Evolutionary conservation across 495 filamentous ascomycete genomes (phyloP).

Genomic region (Penicillium steckii): DNA sequence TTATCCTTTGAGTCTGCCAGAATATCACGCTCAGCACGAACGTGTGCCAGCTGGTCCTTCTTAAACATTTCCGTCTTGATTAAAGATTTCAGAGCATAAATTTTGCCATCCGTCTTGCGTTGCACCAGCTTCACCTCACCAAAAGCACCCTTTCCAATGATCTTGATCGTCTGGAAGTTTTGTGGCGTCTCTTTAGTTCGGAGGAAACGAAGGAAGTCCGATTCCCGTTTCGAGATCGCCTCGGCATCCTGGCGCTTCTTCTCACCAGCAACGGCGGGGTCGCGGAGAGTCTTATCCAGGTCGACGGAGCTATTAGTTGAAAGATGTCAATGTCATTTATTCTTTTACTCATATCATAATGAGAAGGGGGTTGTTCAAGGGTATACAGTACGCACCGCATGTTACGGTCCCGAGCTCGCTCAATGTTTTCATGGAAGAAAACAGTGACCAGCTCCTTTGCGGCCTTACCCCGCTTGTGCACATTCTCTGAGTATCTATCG

Average conservation of each 20-base stretch:
- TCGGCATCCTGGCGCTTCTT: constrained; percentile 77
- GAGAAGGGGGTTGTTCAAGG: neutral
- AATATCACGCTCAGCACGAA: constrained; percentile 96
- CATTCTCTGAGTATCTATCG: constrained; percentile 75
- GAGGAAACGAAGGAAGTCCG: constrained; percentile 88
- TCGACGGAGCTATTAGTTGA: constrained; percentile 72
- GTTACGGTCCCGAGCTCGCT: constrained; percentile 87
- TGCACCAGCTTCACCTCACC: constrained; percentile 97
- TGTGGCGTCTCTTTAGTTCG: constrained; percentile 86
- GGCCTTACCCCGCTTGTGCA: constrained; percentile 70
- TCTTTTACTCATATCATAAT: constrained; percentile 1
- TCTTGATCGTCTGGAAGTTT: constrained; percentile 94
- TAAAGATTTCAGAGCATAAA: constrained; percentile 97
- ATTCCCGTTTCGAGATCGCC: constrained; percentile 77
- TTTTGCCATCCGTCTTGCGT: constrained; percentile 92
- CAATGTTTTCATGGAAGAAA: constrained; percentile 96
- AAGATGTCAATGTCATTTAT: neutral
- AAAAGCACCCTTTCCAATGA: constrained; percentile 98
- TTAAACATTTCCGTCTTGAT: constrained; percentile 99
- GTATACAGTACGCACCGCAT: constrained; percentile 60
- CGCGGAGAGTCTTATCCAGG: constrained; percentile 76
- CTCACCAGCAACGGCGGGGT: constrained; percentile 68
- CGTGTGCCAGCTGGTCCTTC: constrained; percentile 98
- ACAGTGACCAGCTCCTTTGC: constrained; percentile 66
- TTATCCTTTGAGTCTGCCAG: constrained; percentile 93